Conservation (phyloP, 352 stramenopile genomes). For the Thalassiosira exigua region DNA sequence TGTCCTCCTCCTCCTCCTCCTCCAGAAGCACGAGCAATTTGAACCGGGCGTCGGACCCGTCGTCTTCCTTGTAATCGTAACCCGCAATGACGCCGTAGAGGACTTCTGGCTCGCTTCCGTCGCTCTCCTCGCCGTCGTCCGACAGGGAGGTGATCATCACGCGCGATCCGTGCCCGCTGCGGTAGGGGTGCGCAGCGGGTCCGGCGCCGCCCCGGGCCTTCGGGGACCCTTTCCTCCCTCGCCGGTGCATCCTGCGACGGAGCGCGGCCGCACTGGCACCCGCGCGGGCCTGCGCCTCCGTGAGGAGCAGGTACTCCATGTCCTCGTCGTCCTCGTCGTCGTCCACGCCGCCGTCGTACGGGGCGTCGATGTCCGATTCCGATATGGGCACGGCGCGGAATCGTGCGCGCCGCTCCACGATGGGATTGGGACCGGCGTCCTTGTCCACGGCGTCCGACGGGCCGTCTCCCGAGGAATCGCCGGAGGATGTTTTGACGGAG, state of each 20-base stretch:
- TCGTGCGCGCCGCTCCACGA: conserved; percentile 68
- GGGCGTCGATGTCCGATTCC: conserved; percentile 36
- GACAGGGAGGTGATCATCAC: conserved; percentile 55
- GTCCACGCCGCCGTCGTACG: background rate
- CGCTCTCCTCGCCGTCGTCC: conserved; percentile 13
- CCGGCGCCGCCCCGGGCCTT: conserved; percentile 10
- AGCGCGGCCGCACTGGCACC: conserved; percentile 68
- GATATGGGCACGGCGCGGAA: conserved; percentile 61
- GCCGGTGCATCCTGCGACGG: conserved; percentile 34
- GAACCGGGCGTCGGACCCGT: conserved; percentile 11
- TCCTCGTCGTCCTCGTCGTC: conserved; percentile 41
- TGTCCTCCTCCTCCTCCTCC: conserved; percentile 7
- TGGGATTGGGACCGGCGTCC: conserved; percentile 2
- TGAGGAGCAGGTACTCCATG: conserved; percentile 64
- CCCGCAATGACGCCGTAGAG: conserved; percentile 53
- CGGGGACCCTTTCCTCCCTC: conserved; percentile 16
- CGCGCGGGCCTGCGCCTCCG: conserved; percentile 75
- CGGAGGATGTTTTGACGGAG: conserved; percentile 42
- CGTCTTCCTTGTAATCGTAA: conserved; percentile 19
- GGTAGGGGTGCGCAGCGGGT: conserved; percentile 12
- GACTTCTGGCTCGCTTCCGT: conserved; percentile 30
- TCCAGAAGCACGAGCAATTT: conserved; percentile 68
- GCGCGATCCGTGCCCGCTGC: conserved; percentile 34
- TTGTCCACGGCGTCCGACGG: conserved; percentile 10
- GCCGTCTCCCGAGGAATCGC: conserved; percentile 25